These are phyloP conservation scores for Pezicula neosporulosa DNA, from an alignment of 2,329 filamentous ascomycete species.

Conservation along the genomic window DNA sequence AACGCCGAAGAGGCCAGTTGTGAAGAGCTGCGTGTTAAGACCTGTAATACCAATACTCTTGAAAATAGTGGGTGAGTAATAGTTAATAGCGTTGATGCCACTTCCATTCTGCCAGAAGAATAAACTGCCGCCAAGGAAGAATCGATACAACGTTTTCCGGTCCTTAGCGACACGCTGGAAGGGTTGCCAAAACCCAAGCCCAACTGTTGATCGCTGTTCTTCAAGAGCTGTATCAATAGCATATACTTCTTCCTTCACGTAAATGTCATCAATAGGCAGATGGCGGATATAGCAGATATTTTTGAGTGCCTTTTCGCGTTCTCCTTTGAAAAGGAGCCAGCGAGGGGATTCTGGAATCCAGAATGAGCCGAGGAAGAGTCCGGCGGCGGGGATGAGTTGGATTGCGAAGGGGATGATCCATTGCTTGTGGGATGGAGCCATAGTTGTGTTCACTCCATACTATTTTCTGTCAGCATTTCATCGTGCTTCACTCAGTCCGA, in stretches of 20 bases:
- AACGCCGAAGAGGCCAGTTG: constrained; percentile 74
- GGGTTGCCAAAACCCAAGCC: constrained; percentile 73
- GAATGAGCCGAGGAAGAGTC: constrained; percentile 54
- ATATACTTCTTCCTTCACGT: constrained; percentile 70
- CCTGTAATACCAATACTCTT: constrained; percentile 55
- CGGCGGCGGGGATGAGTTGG: constrained; percentile 62
- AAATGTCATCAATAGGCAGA: constrained; percentile 51
- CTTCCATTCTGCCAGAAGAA: constrained; percentile 78
- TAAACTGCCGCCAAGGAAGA: constrained; percentile 69
- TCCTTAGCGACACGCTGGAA: constrained; percentile 54
- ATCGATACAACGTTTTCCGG: constrained; percentile 61
- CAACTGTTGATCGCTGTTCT: constrained; percentile 57
- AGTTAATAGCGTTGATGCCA: constrained; percentile 78
- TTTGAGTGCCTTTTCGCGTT: constrained; percentile 54
- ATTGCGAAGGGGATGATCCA: constrained; percentile 62
- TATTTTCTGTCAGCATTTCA: neutral
- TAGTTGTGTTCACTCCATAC: constrained; percentile 47
- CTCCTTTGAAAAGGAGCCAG: constrained; percentile 64
- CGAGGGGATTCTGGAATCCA: constrained; percentile 65
- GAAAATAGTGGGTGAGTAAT: constrained; percentile 69
- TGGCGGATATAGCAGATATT: constrained; percentile 64
- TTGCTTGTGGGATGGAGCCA: constrained; percentile 45
- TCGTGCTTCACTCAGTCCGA: no score
- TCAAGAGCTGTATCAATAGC: constrained; percentile 71
- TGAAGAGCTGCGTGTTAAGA: constrained; percentile 54